These are phyloP conservation scores for Flaveria floridana DNA, from an alignment of 140 eudicot genomes.

Conservation along the genomic window DNA sequence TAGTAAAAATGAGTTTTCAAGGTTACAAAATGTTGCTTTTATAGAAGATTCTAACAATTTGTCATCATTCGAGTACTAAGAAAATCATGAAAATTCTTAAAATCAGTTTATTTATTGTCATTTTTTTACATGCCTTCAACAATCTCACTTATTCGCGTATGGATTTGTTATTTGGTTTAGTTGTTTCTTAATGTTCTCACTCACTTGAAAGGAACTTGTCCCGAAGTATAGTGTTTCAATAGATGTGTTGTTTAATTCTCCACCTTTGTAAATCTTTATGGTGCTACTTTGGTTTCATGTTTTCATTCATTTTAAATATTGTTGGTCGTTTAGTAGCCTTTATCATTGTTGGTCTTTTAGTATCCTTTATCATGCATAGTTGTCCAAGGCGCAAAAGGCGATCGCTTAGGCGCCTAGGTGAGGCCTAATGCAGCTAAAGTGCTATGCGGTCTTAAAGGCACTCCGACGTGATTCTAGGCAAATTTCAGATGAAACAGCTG, in stretches of 20 bases:
- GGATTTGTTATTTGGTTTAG: background rate
- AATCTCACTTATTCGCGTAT: background rate
- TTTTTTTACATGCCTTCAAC: background rate
- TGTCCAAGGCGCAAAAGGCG: too few relatives aligned
- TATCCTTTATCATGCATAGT: background rate
- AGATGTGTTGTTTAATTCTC: background rate
- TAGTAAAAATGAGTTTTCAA: too few relatives aligned
- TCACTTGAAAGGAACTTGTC: background rate
- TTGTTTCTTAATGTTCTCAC: background rate
- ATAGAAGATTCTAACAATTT: too few relatives aligned
- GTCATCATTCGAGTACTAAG: background rate
- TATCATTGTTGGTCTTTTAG: background rate
- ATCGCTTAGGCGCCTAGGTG: too few relatives aligned
- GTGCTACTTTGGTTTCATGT: background rate
- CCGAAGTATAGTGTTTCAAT: background rate
- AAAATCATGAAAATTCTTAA: background rate
- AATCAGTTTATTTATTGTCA: background rate
- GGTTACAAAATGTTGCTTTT: background rate
- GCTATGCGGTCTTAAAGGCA: too few relatives aligned
- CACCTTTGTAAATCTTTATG: background rate
- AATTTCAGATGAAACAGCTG: too few relatives aligned
- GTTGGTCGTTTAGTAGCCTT: background rate
- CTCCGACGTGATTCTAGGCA: too few relatives aligned
- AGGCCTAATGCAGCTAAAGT: too few relatives aligned
- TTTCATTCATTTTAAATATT: background rate